Conservation (phyloP, 1,284 basidiomycete species). For the Austroboletus niveus region DNA sequence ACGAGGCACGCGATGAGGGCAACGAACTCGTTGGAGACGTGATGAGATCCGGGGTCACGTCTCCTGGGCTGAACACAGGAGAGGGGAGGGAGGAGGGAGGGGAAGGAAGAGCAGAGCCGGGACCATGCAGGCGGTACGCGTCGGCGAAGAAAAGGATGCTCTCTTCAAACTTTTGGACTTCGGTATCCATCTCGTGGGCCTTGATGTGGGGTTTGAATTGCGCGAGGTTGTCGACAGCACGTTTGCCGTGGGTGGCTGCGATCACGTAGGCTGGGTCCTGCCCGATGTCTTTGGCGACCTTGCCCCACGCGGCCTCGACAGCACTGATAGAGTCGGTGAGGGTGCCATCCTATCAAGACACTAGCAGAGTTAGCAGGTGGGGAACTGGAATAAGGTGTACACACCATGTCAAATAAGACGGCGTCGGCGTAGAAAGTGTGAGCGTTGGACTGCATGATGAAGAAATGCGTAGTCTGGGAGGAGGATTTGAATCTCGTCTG, state of each 20-base stretch:
- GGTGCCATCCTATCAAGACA: slow-evolving; percentile 56
- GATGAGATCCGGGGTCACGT: slow-evolving; percentile 38
- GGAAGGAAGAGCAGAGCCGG: slow-evolving; percentile 34
- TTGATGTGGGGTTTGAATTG: slow-evolving; percentile 59
- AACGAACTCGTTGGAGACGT: slow-evolving; percentile 36
- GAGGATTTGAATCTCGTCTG: slow-evolving; percentile 14
- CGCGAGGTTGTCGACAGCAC: slow-evolving; percentile 63
- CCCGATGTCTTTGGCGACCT: slow-evolving; percentile 68
- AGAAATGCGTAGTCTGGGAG: background rate
- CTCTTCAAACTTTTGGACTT: slow-evolving; percentile 68
- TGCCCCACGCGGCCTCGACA: slow-evolving; percentile 78
- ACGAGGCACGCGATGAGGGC: slow-evolving; percentile 43
- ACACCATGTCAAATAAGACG: slow-evolving; percentile 73
- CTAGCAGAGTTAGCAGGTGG: slow-evolving; percentile 21
- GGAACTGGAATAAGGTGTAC: slow-evolving; percentile 17
- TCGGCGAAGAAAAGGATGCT: slow-evolving; percentile 74
- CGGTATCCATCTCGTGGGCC: slow-evolving; percentile 62
- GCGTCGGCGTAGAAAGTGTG: slow-evolving; percentile 53
- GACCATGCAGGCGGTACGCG: slow-evolving; percentile 50
- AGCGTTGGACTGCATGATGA: slow-evolving; percentile 25
- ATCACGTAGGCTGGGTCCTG: slow-evolving; percentile 65
- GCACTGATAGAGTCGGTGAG: slow-evolving; percentile 75
- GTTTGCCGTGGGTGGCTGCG: slow-evolving; percentile 75
- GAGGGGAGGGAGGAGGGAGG: slow-evolving; percentile 26
- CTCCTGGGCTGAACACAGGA: slow-evolving; percentile 29